These are phyloP conservation scores for Trichoderma hamatum DNA, from an alignment of 2,329 filamentous ascomycete species.

Conservation along the genomic window DNA sequence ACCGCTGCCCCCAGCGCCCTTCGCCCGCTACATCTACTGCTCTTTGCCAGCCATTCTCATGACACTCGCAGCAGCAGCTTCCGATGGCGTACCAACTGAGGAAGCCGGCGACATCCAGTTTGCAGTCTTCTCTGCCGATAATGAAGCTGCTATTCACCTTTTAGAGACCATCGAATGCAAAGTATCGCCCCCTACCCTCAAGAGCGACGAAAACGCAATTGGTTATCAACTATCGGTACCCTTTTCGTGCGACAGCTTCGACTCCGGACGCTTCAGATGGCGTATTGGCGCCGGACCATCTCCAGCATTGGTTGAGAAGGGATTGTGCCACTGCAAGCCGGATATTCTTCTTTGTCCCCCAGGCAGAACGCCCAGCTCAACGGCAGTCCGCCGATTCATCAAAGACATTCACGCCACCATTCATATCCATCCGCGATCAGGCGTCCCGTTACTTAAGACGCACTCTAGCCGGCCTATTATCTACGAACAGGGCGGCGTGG, in stretches of 20 bases:
- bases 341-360: constrained; percentile 12
- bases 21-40: not conserved
- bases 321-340: not conserved
- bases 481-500: constrained; percentile 13
- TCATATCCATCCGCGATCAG: constrained; percentile 8
- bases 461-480: constrained; percentile 6
- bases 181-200: not conserved
- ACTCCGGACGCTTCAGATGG: not conserved
- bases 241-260: not conserved
- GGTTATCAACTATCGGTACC: not conserved
- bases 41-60: not conserved
- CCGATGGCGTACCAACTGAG: not conserved
- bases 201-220: not conserved
- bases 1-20: not conserved
- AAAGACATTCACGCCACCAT: constrained; percentile 18
- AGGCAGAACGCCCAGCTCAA: not conserved
- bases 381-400: constrained; percentile 4
- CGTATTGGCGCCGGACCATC: constrained; percentile 1
- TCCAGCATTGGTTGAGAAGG: not conserved
- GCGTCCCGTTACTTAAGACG: not conserved
- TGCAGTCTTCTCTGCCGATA: not conserved
- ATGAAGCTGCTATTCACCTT: constrained; percentile 3
- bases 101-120: not conserved
- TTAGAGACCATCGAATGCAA: constrained; percentile 2
- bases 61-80: not conserved